Percentiles rank a stretch among this genome's conserved stretches.
phyloP scores from a whole-genome alignment of 2,329 filamentous ascomycete genomes.

The Fusarium stilboides region DNA sequence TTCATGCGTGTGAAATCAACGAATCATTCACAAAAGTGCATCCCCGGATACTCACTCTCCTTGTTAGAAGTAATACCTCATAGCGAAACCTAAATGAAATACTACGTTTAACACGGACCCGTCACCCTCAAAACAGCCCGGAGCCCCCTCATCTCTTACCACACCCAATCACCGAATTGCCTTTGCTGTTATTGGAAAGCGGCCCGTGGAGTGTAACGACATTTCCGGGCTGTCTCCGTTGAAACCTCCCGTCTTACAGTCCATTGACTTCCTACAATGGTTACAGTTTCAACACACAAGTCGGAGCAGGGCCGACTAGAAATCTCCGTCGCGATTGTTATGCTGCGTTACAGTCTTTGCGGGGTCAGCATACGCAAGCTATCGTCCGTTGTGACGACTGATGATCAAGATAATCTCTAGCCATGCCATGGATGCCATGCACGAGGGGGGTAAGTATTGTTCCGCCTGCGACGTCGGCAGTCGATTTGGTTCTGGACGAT shows the following conservation, averaged over 20 bases:
- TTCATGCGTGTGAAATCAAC: slow-evolving; percentile 9
- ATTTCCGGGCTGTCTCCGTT: slow-evolving; percentile 40
- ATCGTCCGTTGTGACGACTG: slow-evolving; percentile 11
- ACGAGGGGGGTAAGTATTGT: slow-evolving; percentile 11
- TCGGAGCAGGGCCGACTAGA: slow-evolving; percentile 38
- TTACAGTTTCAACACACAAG: slow-evolving; percentile 25
- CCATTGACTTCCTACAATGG: slow-evolving; percentile 22
- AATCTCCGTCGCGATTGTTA: slow-evolving; percentile 15
- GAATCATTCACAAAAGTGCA: slow-evolving; percentile 3
- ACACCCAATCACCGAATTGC: slow-evolving; percentile 9
- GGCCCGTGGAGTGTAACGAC: slow-evolving; percentile 10
- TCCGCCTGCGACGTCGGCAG: slow-evolving; percentile 25
- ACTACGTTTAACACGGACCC: slow-evolving; percentile 1
- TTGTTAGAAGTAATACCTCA: no score
- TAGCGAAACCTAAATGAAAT: not conserved
- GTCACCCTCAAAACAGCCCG: not conserved
- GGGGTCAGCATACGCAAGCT: slow-evolving; percentile 22
- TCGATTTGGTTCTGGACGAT: slow-evolving; percentile 26
- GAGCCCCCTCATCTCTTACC: not conserved
- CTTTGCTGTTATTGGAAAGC: slow-evolving; percentile 9
- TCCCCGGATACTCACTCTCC: not conserved
- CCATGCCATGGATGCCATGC: not conserved
- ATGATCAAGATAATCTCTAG: slow-evolving; percentile 43
- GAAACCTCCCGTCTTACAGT: slow-evolving; percentile 39
- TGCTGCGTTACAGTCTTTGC: slow-evolving; percentile 13